Evolutionary conservation across 805 yeast genomes (phyloP), one percentile per base, ranked within the genome.

Genomic region (Ogataea neopini): DNA sequence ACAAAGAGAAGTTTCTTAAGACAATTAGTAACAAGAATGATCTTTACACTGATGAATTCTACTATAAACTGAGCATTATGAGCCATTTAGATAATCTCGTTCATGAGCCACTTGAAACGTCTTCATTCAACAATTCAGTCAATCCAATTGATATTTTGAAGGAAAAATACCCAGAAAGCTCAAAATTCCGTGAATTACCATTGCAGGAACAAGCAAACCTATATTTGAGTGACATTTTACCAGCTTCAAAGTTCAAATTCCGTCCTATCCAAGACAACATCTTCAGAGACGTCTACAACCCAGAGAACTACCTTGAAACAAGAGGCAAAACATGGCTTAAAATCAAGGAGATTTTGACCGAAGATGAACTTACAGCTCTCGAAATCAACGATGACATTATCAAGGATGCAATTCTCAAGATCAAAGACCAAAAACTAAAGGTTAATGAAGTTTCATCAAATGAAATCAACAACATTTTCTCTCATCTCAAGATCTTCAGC

Each of bases 251-350:
- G 9, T 66, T 49, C 43, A 38, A 52, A 39, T 62, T 65, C 48
- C 52, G 50, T 29, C 63, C 67, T 6, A 54, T 66, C 15, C 61
- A 59, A 47, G 65, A 64, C 36, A 44, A 51, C 4, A 54, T 64
- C 17, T 64, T 56, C 47, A 59, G 59, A 45, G 70, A 66, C 35
- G 56, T 64, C 7, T 66, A 62, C 43, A 53, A 60, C 43, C 57
- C 59, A 3, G 49, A 56, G 25, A 61, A 58, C 39, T 66, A 64
- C 22, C 40, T 61, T 6, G 50, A 48, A n/a, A 48, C 56, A 7
- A 57, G 67, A 43, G 30, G 60, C n/a, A 51, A 45, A 13, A 57
- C 54, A 43, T 65, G 68, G 69, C n/a, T 52, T 2, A 58, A 56
- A 39, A 49, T 66, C 35, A 62, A 62, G 40, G 47, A 51, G 4